phyloP scores from a whole-genome alignment of 768 basidiomycete species.

The Cubamyces sp. region DNA sequence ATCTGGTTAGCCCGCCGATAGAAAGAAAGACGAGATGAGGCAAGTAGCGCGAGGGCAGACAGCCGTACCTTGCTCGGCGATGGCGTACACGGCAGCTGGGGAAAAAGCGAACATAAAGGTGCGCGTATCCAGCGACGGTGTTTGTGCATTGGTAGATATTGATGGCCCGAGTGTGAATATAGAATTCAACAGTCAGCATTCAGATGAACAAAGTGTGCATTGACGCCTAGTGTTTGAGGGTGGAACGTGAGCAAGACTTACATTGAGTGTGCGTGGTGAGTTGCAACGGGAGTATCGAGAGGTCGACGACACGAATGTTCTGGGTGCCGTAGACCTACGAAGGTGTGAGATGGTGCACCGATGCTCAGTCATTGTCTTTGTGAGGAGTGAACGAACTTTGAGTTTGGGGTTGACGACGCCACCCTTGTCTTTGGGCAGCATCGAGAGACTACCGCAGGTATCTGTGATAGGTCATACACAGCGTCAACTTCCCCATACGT shows the following conservation, averaged over 20 bases:
- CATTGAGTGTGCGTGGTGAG: slow-evolving; percentile 42
- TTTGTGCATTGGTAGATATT: too few species aligned
- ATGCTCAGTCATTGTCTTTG: slow-evolving; percentile 39
- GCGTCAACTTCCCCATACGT: not conserved
- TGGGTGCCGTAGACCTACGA: slow-evolving; percentile 41
- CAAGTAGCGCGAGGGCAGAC: too few species aligned
- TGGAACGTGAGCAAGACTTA: not conserved
- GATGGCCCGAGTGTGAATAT: not conserved
- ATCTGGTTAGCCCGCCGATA: not conserved
- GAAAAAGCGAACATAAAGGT: too few species aligned
- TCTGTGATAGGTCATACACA: slow-evolving; percentile 25
- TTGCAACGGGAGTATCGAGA: slow-evolving; percentile 46
- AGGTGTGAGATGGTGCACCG: slow-evolving; percentile 35
- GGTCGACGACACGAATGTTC: slow-evolving; percentile 52
- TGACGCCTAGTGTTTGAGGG: too few species aligned
- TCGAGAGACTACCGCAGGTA: slow-evolving; percentile 43
- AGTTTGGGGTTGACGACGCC: slow-evolving; percentile 44
- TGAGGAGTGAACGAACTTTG: slow-evolving; percentile 36
- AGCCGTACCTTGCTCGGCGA: slow-evolving; percentile 36
- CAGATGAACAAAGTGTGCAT: not conserved
- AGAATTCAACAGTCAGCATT: not conserved
- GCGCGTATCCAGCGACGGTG: too few species aligned
- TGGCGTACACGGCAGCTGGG: slow-evolving; percentile 33
- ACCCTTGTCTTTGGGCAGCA: slow-evolving; percentile 43
- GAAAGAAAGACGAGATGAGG: not conserved